These are phyloP conservation scores for Petunia hybrid DNA, from an alignment of 305 asterid genomes.

Conservation along the genomic window DNA sequence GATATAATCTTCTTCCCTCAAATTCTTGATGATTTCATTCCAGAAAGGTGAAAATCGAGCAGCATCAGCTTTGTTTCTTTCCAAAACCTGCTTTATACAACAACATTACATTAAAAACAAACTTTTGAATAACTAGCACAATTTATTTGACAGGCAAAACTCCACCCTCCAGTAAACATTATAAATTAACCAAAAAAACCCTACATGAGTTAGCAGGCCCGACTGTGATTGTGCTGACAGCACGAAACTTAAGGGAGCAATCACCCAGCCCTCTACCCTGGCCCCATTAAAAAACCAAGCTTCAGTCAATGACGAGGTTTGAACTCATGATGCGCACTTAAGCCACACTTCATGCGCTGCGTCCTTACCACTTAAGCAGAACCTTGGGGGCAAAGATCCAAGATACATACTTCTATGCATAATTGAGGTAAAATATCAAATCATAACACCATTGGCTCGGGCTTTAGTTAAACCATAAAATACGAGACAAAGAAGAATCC, in stretches of 20 bases:
- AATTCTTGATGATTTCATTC: constrained; percentile 87
- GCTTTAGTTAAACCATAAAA: background rate
- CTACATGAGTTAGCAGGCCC: background rate
- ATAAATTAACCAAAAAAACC: background rate
- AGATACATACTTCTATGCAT: background rate
- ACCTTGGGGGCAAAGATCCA: background rate
- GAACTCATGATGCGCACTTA: background rate
- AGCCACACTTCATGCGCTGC: background rate
- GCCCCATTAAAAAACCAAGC: background rate
- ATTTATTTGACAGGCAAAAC: background rate
- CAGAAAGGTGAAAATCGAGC: constrained; percentile 95
- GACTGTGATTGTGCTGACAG: background rate
- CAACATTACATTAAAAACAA: constrained; percentile 36
- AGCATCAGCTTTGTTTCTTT: constrained; percentile 73
- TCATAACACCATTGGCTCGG: background rate
- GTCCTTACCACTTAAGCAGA: background rate
- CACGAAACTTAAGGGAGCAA: background rate
- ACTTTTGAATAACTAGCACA: constrained; percentile 29
- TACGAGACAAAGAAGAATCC: background rate
- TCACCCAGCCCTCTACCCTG: background rate
- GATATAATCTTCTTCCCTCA: constrained; percentile 95
- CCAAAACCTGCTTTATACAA: constrained; percentile 58
- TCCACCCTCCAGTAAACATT: background rate
- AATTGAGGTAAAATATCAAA: background rate
- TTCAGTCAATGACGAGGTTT: background rate